Evolutionary conservation across 805 yeast species (phyloP), one percentile per base, ranked within the genome.

Genomic region (Starmerella cellae): DNA sequence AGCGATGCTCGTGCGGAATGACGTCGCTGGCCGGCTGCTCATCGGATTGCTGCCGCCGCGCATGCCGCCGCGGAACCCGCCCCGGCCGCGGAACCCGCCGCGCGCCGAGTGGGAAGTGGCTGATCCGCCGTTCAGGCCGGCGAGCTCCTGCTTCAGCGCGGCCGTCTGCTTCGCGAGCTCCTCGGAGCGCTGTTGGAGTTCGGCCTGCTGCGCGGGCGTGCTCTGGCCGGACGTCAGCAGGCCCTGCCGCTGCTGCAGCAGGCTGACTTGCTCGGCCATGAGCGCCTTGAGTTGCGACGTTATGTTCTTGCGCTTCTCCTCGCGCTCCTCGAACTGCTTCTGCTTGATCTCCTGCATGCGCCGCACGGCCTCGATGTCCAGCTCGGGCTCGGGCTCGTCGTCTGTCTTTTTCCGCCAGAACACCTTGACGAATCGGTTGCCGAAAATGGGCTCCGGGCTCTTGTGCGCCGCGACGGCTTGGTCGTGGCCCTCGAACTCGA

Each of bases 351-450:
- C 59, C 49, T 68, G 73, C 44, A 57, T 49, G 23, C 54, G 52
- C 23, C 55, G 57, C 40, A 66, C 58, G 10, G 57, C 62, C 30
- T 67, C 70, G n/a, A 64, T 31, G 41, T 68, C 67, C 22, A 65
- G 38, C 37, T 50, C 51, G 2, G 59, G 57, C 41, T 45, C 49
- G 14, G 34, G 34, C 28, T 52, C 49, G 33, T 44, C 39, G 10
- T 43, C 42, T 34, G 35, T 43, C 34, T 51, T 45, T 35, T 46
- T 49, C 20, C 62, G 60, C 66, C 68, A 70, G 53, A 55, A 68
- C 31, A 70, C 63, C 52, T 70, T 70, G 47, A 70, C 63, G 46
- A 69, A 69, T 39, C 75, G 63, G 58, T 70, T 70, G 41, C 62
- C 65, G 47, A 70, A 70, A 14, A 70, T 62, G 5, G 73, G 68